phyloP scores from a whole-genome alignment of 177 flowering plant genomes.

The Vitis hybrid region DNA sequence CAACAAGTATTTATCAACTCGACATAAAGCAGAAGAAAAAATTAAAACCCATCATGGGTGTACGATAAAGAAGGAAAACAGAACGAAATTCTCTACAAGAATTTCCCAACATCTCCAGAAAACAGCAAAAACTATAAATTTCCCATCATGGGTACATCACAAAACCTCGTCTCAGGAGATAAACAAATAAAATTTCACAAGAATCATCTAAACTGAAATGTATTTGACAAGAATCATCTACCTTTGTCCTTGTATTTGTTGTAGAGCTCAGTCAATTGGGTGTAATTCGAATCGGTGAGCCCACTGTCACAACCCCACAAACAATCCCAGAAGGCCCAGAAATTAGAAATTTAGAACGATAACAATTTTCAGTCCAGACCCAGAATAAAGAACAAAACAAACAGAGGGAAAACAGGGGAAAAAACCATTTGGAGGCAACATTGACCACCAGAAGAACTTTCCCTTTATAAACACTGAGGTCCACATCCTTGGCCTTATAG shows the following conservation, averaged over 20 bases:
- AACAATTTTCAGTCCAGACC: background rate
- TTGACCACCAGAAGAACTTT: slow-evolving; percentile 75
- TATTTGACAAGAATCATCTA: slow-evolving; percentile 16
- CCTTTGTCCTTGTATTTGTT: slow-evolving; percentile 72
- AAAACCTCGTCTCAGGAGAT: background rate
- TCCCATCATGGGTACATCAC: too few relatives aligned
- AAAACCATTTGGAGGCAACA: slow-evolving; percentile 84
- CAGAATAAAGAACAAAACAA: background rate
- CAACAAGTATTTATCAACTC: too few relatives aligned
- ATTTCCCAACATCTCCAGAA: background rate
- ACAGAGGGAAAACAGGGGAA: background rate
- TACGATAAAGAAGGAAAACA: background rate
- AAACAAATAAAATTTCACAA: background rate
- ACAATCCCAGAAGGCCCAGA: background rate
- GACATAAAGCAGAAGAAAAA: background rate
- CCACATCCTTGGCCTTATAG: slow-evolving; percentile 55
- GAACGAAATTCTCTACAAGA: background rate
- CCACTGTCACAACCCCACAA: slow-evolving; percentile 48
- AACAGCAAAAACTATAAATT: background rate
- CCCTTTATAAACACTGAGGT: slow-evolving; percentile 59
- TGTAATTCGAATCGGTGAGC: slow-evolving; percentile 65
- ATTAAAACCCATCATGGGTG: background rate
- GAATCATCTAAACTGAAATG: background rate
- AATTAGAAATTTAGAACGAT: background rate
- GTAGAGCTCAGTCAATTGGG: slow-evolving; percentile 76